These are phyloP conservation scores for Hymenoscyphus linearis DNA, from an alignment of 2,329 filamentous ascomycete genomes.

Conservation along the genomic window DNA sequence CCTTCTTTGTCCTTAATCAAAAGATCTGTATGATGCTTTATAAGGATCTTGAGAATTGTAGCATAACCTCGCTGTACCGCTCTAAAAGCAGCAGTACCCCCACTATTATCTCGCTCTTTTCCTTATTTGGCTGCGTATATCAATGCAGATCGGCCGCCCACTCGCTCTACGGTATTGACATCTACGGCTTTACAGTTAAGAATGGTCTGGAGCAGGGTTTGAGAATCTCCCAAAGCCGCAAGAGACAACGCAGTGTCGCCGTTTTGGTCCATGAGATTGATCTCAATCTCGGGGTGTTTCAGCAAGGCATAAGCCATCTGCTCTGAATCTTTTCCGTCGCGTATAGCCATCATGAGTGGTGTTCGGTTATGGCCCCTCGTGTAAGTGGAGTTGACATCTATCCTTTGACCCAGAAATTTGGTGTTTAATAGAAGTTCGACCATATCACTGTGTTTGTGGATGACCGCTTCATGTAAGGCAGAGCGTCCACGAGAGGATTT, in stretches of 20 bases:
- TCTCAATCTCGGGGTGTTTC: slow-evolving; percentile 1
- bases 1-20: slow-evolving; percentile 12
- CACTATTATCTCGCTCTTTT: slow-evolving; percentile 7
- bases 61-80: slow-evolving; percentile 9
- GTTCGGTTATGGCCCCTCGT: slow-evolving; percentile 7
- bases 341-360: slow-evolving; percentile 13
- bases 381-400: slow-evolving; percentile 11
- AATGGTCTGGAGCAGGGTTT: slow-evolving; percentile 9
- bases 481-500: slow-evolving; percentile 11
- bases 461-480: slow-evolving; percentile 15
- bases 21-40: slow-evolving; percentile 6
- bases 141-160: slow-evolving; percentile 10
- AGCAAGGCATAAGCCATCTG: slow-evolving; percentile 11
- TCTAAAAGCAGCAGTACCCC: slow-evolving; percentile 8
- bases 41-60: slow-evolving; percentile 3
- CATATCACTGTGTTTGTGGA: slow-evolving; percentile 6
- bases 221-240: slow-evolving; percentile 1
- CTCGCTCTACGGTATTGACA: slow-evolving; percentile 7
- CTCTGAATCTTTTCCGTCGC: not conserved
- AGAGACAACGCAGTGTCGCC: slow-evolving; percentile 14
- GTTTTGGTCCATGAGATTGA: slow-evolving; percentile 11
- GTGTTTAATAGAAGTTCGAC: slow-evolving; percentile 11
- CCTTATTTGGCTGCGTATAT: slow-evolving; percentile 7
- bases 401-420: not conserved
- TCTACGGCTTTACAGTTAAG: slow-evolving; percentile 3